Base-by-base conservation (phyloP, 2,329 filamentous ascomycete species). In the Pleomassaria siparia region DNA sequence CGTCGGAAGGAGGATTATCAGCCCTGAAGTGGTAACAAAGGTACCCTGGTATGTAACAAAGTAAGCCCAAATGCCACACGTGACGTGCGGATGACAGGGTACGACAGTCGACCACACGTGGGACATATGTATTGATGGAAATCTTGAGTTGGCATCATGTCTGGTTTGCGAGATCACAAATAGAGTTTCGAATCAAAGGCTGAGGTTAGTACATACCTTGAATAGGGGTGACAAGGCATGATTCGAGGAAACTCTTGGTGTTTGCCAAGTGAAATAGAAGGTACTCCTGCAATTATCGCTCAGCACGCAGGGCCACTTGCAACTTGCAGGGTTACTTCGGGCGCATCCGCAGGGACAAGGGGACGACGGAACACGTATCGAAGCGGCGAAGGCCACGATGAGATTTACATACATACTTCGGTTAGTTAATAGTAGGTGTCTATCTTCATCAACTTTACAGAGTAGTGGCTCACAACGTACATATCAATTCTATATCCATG, bases 81-180 rank as follows among this genome's bases (percentile, higher is more conserved):
- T 42, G 32, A 37, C 45, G 45, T 48, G 48, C 30, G 44, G 20
- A 40, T 42, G 42, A 44, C 43, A 36, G 44, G 45, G 13, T 3
- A 18, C 15, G n/a, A n/a, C n/a, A n/a, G n/a, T n/a, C 22, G 6
- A 30, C 42, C 4, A 21, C 16, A 18, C 18, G 25, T 33, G 28
- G 26, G 42, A 20, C 8, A 18, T 44, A n/a, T n/a, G n/a, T n/a
- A 36, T 44, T 36, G 30, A 36, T 7, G 13, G 26, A 42, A 42
- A 30, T 15, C 40, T 42, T 42, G 26, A 40, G 25, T 16, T 11
- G 35, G 13, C 6, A 11, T 22, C 15, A 4, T 18, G 15, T 16
- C n/a, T 35, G 15, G 16, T 16, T 18, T 18, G 5, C 32, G 15
- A 35, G 32, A 16, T 20, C 20, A 24, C 21, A 37, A 37, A 37